phyloP scores from a whole-genome alignment of 495 filamentous ascomycete genomes.

The Aspergillus funiculosus region DNA sequence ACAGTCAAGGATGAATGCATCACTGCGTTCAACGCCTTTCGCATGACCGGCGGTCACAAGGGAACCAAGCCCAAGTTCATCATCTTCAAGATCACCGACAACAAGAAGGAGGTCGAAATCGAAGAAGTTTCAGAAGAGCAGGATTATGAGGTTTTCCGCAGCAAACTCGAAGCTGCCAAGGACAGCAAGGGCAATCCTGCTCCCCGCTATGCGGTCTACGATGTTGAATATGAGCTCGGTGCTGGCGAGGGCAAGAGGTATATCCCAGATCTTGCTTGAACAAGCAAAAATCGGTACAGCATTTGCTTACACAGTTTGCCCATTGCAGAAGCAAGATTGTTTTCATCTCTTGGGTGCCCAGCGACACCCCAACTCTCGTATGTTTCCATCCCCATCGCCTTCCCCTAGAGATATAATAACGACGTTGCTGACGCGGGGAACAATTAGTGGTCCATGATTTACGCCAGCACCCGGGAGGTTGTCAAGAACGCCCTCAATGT shows the following conservation, averaged over 20 bases:
- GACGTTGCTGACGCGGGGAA: slow-evolving; percentile 21
- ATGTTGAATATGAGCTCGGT: slow-evolving; percentile 76
- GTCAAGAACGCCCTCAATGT: slow-evolving; percentile 83
- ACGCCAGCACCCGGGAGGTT: slow-evolving; percentile 90
- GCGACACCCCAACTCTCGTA: slow-evolving; percentile 76
- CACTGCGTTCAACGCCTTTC: slow-evolving; percentile 79
- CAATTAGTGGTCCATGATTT: slow-evolving; percentile 72
- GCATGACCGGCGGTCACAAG: slow-evolving; percentile 68
- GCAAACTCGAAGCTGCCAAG: slow-evolving; percentile 66
- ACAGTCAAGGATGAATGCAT: slow-evolving; percentile 75
- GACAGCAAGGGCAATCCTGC: slow-evolving; percentile 58
- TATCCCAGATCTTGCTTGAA: background rate
- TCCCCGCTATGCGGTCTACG: slow-evolving; percentile 90
- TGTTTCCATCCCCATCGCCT: slow-evolving; percentile 26
- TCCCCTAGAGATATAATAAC: background rate
- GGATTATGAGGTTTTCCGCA: slow-evolving; percentile 72
- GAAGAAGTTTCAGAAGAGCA: slow-evolving; percentile 61
- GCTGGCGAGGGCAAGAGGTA: slow-evolving; percentile 79
- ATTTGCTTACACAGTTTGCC: slow-evolving; percentile 1
- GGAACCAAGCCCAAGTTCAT: slow-evolving; percentile 81
- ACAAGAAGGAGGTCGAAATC: slow-evolving; percentile 85
- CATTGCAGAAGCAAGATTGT: slow-evolving; percentile 80
- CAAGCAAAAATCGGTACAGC: background rate
- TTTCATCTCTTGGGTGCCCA: slow-evolving; percentile 90
- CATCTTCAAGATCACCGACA: slow-evolving; percentile 93